Percentiles rank a stretch among this genome's conserved stretches.
These are phyloP conservation scores for Arachnopeziza araneosa DNA, from an alignment of 2,329 filamentous ascomycete genomes.

Conservation along the genomic window DNA sequence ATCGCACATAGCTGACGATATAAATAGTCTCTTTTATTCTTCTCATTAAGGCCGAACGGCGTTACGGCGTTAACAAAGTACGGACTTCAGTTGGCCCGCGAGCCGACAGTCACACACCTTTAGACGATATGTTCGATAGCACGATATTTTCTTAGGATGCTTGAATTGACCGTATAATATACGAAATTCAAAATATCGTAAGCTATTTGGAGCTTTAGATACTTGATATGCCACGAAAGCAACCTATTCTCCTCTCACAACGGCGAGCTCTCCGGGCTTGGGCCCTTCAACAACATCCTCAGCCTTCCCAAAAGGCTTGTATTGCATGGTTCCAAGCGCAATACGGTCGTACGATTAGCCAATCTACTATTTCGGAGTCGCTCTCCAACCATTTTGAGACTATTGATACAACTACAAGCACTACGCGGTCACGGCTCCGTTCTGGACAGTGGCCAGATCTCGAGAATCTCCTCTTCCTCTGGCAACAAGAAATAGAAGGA, in stretches of 20 bases:
- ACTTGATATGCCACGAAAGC: too few relatives aligned
- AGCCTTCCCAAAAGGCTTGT: constrained; percentile 1
- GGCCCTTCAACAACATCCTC: background rate
- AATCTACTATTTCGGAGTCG: constrained; percentile 1
- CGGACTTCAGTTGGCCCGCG: too few relatives aligned
- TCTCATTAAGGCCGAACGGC: too few relatives aligned
- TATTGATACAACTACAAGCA: background rate
- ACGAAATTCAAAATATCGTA: too few relatives aligned
- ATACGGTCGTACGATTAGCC: background rate
- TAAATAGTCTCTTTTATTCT: too few relatives aligned
- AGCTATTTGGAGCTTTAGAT: too few relatives aligned
- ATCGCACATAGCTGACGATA: too few relatives aligned
- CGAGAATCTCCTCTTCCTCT: background rate
- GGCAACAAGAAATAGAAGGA: background rate
- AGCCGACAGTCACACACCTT: too few relatives aligned
- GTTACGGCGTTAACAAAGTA: too few relatives aligned
- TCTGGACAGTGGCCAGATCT: constrained; percentile 1
- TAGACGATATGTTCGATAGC: too few relatives aligned
- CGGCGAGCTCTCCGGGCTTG: background rate
- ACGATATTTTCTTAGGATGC: too few relatives aligned
- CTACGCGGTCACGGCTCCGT: background rate
- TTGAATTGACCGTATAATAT: too few relatives aligned
- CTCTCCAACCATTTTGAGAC: background rate
- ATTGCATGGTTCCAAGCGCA: background rate
- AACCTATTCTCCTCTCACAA: background rate